Evolutionary conservation across 2,329 filamentous ascomycete species (phyloP), one percentile per base, ranked within the genome.

Genomic region (Fusarium sterilihyphosum): DNA sequence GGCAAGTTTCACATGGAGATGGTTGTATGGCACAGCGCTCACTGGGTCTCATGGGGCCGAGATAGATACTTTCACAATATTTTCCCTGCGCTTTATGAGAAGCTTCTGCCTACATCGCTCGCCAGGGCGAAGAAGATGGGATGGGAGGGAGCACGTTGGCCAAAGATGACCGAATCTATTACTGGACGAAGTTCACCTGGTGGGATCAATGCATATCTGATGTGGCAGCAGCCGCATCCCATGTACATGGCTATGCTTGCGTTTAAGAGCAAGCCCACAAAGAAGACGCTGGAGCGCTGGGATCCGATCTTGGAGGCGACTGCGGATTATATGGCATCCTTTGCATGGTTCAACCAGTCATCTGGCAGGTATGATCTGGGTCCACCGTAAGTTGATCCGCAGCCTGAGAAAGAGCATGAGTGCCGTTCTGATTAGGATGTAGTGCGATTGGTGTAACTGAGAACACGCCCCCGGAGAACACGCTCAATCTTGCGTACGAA

Each of bases 171-270:
- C 2, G 78, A 84, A 14, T 56, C 73, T 1, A 53, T 70, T 1
- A 78, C 73, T 0, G 77, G 76, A 0, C 60, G 65, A 14, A 80
- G 77, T 20, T 77, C 77, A 0, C 78, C 89, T 2, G 89, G 90
- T 5, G 87, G 89, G 71, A 91, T 91, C 77, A 91, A 91, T 77
- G 86, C 85, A 16, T 81, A 91, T 4, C 81, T 92, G 7, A 88
- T 91, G 65, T 91, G 89, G 89, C 89, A 91, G 73, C 89, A 76
- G 74, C 89, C 88, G 13, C 89, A 91, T 77, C 84, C 87, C 0
- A 87, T 91, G 83, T 89, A 88, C 76, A 89, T 91, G 74, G 89
- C 89, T 1, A 88, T 90, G 77, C 80, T 86, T 24, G 86, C 78
- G 3, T 77, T 78, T 37, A 76, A 79, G 52, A 62, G 75, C 1